Evolutionary conservation across 768 basidiomycete species (phyloP).

Genomic region (Ephemerocybe angulata): DNA sequence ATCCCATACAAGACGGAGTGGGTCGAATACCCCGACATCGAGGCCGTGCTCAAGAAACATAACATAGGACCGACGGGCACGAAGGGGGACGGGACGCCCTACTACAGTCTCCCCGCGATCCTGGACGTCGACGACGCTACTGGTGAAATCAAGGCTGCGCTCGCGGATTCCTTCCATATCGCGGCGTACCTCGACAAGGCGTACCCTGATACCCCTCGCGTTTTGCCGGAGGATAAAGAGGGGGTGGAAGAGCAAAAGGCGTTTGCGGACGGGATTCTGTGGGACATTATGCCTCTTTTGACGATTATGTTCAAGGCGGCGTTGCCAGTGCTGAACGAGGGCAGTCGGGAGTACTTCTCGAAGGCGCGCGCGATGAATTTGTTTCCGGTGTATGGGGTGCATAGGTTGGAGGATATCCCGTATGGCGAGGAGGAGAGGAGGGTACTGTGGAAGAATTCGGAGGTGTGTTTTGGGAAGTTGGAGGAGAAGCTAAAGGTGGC

Average conservation of each 20-base stretch:
- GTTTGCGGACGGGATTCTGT: constrained; percentile 3
- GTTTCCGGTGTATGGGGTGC: neutral
- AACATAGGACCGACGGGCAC: constrained; percentile 53
- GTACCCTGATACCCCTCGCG: constrained; percentile 34
- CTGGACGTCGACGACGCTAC: constrained; percentile 49
- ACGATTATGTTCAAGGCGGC: constrained; percentile 6
- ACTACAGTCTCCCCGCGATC: constrained; percentile 70
- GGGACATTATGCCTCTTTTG: constrained; percentile 10
- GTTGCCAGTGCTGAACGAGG: constrained; percentile 1
- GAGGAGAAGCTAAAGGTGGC: neutral
- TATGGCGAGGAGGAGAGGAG: neutral
- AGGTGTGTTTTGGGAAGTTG: neutral
- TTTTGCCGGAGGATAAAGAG: constrained; percentile 30
- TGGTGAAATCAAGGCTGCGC: constrained; percentile 24
- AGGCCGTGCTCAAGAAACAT: constrained; percentile 51
- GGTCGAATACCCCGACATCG: constrained; percentile 72
- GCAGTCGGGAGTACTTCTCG: constrained; percentile 11
- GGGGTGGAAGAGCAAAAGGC: constrained; percentile 31
- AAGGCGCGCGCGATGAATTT: neutral
- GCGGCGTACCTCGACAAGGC: constrained; percentile 41
- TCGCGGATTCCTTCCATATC: constrained; percentile 41
- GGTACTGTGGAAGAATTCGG: neutral
- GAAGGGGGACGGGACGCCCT: constrained; percentile 52
- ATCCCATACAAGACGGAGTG: constrained; percentile 66
- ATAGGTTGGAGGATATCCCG: neutral